Evolutionary conservation across 2,329 filamentous ascomycete species (phyloP).

Genomic region (Colletotrichum siamense): DNA sequence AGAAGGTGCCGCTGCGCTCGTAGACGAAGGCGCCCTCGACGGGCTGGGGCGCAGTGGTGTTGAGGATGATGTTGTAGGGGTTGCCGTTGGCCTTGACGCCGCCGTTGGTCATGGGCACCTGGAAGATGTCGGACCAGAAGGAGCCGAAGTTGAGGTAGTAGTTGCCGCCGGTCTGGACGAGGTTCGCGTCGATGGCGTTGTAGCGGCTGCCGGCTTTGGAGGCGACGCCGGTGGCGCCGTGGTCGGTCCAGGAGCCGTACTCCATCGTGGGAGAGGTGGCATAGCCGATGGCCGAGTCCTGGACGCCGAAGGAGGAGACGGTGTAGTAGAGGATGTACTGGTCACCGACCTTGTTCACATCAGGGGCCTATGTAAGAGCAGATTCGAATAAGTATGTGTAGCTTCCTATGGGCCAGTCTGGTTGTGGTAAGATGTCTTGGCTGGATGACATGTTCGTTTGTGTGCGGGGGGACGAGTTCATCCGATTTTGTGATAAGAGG

Average conservation of each 20-base stretch:
- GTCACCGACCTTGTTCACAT: conserved; percentile 61
- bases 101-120: conserved; percentile 52
- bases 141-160: conserved; percentile 68
- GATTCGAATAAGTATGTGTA: background rate
- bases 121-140: conserved; percentile 72
- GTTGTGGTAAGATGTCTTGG: background rate
- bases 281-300: conserved; percentile 66
- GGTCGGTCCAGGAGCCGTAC: conserved; percentile 64
- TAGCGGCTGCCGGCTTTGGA: conserved; percentile 48
- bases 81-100: conserved; percentile 31
- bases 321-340: conserved; percentile 73
- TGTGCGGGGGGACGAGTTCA: background rate
- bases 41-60: conserved; percentile 54
- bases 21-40: conserved; percentile 64
- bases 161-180: conserved; percentile 44
- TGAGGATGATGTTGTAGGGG: conserved; percentile 56
- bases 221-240: conserved; percentile 58
- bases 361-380: conserved; percentile 58
- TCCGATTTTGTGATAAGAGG: background rate
- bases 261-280: conserved; percentile 52
- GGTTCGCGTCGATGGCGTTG: conserved; percentile 66
- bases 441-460: background rate
- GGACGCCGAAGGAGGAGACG: conserved; percentile 66
- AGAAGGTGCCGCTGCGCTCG: conserved; percentile 62
- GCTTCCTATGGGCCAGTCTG: background rate